Conservation (phyloP, 2,329 filamentous ascomycete genomes). For the Orbilia ellipsospora region DNA sequence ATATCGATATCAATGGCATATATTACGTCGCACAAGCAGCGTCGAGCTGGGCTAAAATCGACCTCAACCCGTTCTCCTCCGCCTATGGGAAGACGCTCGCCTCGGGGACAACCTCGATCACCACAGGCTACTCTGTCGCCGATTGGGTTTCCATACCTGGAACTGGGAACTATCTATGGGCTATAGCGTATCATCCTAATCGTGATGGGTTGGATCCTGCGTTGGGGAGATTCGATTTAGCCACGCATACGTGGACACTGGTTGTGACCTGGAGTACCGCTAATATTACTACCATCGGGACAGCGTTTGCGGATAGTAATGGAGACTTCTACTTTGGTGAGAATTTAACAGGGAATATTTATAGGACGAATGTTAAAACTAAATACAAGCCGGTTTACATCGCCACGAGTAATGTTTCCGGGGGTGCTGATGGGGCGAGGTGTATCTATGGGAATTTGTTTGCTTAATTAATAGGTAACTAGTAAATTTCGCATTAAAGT, state of each 20-base stretch:
- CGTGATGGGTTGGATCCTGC: no score
- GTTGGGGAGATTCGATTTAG: background rate
- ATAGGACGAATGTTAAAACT: background rate
- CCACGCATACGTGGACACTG: background rate
- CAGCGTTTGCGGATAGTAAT: background rate
- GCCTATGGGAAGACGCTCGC: background rate
- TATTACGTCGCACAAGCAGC: background rate
- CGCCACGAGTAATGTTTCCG: background rate
- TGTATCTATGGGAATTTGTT: constrained; percentile 11
- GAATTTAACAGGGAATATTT: background rate
- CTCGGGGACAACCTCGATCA: background rate
- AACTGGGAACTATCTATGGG: constrained; percentile 4
- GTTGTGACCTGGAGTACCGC: background rate
- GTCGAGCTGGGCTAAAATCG: background rate
- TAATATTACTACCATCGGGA: background rate
- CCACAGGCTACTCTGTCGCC: constrained; percentile 6
- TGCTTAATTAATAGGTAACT: no score
- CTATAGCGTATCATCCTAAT: background rate
- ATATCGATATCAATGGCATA: constrained; percentile 5
- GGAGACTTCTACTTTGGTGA: background rate
- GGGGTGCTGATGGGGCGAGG: constrained; percentile 1
- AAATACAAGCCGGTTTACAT: background rate
- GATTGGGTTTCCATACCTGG: constrained; percentile 9
- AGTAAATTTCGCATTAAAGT: no score
- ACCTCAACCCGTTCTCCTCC: background rate